Evolutionary conservation across 805 yeast species (phyloP), one percentile per base, ranked within the genome.

Genomic region (Komagataella pastoris): DNA sequence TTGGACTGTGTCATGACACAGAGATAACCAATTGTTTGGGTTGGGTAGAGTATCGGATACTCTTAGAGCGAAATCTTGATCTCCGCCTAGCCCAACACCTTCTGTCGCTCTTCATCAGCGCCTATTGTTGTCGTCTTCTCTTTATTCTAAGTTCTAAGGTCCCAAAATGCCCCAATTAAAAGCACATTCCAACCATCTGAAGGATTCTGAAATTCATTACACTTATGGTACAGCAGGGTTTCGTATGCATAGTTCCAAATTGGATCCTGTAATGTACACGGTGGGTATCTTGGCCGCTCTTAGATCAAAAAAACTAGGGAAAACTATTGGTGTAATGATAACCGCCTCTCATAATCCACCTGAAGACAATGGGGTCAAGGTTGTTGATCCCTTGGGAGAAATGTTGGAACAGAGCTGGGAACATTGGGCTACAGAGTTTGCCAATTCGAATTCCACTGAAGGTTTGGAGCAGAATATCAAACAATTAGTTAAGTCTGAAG

Each of bases 161-260:
- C 23, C 40, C 40, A 10, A 30, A 30, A 30, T 30, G 40, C 40
- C 40, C 40, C 40, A 30, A 30, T 14, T 30, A 30, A 10, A 30
- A 8, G 40, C 40, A 30, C 40, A 30, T 30, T 30, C 40, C 2
- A 3, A 10, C 40, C 40, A 30, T 10, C 40, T 30, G 40, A 30
- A 30, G n/a, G n/a, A 30, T 10, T 5, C 40, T 14, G 14, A 30
- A 30, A 10, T 30, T 5, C 10, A 18, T 6, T 46, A 19, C 23
- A 18, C 47, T 46, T 93, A 93, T 61, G 99, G 99, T n/a, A 93
- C 99, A 1, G 99, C 99, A 1, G 99, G 99, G 7, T 93, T 93
- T 69, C 78, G 99, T 54, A 82, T 83, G 69, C 70, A 78, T 49
- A 90, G 95, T 1, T 62, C 67, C 18, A 66, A 74, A 17, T 69